Base-by-base conservation (phyloP, 192 early-diverging fungal species). In the Umbelopsis sp. region DNA sequence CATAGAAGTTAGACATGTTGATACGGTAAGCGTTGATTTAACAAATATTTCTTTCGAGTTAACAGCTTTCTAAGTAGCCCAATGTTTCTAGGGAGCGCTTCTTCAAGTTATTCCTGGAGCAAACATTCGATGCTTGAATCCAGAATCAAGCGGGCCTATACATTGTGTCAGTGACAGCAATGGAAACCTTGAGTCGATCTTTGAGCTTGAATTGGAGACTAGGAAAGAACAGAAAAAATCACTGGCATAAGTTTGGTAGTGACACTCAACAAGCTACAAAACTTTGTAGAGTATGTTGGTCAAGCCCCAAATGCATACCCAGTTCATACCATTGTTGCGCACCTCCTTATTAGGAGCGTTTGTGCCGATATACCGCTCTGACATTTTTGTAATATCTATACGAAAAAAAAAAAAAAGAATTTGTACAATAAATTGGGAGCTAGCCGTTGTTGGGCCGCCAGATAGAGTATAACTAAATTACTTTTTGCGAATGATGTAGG, bases 1-100 rank as follows among this genome's bases (percentile, higher is more conserved):
- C 71, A 93, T 98, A 71, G 97, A 98, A 77, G 82, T 98, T 37
- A 87, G 92, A 48, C 81, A 95, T 70, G 84, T 93, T 3, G 89
- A 94, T 71, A 92, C 90, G 2, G 93, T 88, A 33, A 75, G 84
- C 45, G 73, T 91, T 21, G 79, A 85, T 68, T 89, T 91, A 77
- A 80, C 89, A 6, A 50, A 35, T 13, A 66, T 11, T 49, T 49
- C 48, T 13, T 66, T 23, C n/a, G 23, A 25, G 65, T 35, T 66
- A 65, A 44, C 7, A 58, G 3, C 20, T 55, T 25, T 30, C 20
- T 44, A n/a, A 46, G 27, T 15, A n/a, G 50, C 11, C 44, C 3
- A 15, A 52, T 66, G 33, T 45, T 46, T 41, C 2, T 76, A 85
- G 83, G 84, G 84, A 44, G 76, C 83, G n/a, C 75, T 85, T 69